phyloP scores from a whole-genome alignment of 2,329 filamentous ascomycete genomes.

The Colletotrichum somersetense region DNA sequence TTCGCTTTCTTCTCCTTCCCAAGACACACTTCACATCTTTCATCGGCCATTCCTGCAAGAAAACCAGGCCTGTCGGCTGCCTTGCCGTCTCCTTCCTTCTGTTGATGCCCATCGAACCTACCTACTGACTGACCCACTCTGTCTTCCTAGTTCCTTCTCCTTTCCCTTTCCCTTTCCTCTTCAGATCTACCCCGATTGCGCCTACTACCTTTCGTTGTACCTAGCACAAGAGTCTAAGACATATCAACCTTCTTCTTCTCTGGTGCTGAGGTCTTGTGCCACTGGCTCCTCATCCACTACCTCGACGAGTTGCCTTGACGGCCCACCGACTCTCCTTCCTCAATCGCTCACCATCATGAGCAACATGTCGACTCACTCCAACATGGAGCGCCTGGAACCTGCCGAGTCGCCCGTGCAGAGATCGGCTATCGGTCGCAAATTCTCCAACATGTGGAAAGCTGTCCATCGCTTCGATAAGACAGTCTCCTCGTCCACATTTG shows the following conservation, averaged over 20 bases:
- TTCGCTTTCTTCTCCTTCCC: slow-evolving; percentile 11
- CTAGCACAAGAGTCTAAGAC: slow-evolving; percentile 37
- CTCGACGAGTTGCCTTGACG: slow-evolving; percentile 23
- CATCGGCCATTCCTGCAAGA: slow-evolving; percentile 8
- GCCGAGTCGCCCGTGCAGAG: slow-evolving; percentile 22
- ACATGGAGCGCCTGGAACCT: slow-evolving; percentile 41
- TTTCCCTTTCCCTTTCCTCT: slow-evolving; percentile 1
- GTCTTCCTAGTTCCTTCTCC: background rate
- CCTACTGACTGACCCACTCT: background rate
- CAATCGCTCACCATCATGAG: slow-evolving; percentile 31
- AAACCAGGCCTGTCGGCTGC: background rate
- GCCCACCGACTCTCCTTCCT: slow-evolving; percentile 36
- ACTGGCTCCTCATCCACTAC: slow-evolving; percentile 28
- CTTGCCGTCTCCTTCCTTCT: background rate
- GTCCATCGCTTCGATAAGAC: slow-evolving; percentile 53
- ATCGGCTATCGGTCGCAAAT: slow-evolving; percentile 42
- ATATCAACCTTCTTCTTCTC: slow-evolving; percentile 42
- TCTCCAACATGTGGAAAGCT: slow-evolving; percentile 52
- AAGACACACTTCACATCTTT: background rate
- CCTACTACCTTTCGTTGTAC: slow-evolving; percentile 16
- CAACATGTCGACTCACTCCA: slow-evolving; percentile 40
- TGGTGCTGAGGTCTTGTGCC: slow-evolving; percentile 32
- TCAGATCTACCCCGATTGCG: background rate
- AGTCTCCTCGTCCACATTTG: slow-evolving; percentile 61
- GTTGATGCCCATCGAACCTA: background rate